Base-by-base conservation (phyloP, 2,329 filamentous ascomycete genomes). In the Epichloe sp. region DNA sequence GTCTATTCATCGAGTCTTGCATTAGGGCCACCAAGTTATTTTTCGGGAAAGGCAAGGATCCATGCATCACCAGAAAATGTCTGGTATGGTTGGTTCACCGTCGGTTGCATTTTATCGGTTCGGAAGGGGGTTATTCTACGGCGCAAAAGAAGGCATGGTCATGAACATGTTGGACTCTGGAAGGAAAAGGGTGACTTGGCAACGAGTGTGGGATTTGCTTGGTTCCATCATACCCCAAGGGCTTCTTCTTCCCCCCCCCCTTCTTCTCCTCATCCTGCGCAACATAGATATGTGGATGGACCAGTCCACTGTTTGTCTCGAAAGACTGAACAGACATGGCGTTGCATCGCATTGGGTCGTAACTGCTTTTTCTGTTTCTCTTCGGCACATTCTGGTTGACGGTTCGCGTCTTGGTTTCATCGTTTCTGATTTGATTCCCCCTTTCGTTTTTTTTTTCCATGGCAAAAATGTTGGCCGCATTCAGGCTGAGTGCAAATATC, bases 1-100 rank as follows among this genome's bases (percentile, higher is more conserved):
- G 52, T 49, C 49, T 46, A 53, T 42, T 53, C 34, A 46, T 49
- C 40, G 45, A 40, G 31, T 51, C 49, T 49, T 44, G 49, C 49
- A 51, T 53, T 37, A 49, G 46, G 45, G 26, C 48, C 31, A 34
- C 46, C 47, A 46, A 21, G 21, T 36, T 15, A 19, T 40, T 38
- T 44, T 48, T 44, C 15, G 23, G 35, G 46, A 35, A 47, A 21
- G 50, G 31, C 46, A 21, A 48, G 37, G 40, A 40, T 50, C 47
- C 44, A 54, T 50, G 50, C 53, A 51, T 53, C 40, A 48, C 36
- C 47, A 44, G 15, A 17, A 46, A 40, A 43, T 45, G 50, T 37
- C 43, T 54, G 44, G 35, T 47, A 48, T 35, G 49, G 40, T 31
- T 35, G 49, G 34, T 12, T 44, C 45, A 45, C 12, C 34, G 42